Base-by-base conservation (phyloP, 1,139 yeast species). In the Taphrina wiesneri region DNA sequence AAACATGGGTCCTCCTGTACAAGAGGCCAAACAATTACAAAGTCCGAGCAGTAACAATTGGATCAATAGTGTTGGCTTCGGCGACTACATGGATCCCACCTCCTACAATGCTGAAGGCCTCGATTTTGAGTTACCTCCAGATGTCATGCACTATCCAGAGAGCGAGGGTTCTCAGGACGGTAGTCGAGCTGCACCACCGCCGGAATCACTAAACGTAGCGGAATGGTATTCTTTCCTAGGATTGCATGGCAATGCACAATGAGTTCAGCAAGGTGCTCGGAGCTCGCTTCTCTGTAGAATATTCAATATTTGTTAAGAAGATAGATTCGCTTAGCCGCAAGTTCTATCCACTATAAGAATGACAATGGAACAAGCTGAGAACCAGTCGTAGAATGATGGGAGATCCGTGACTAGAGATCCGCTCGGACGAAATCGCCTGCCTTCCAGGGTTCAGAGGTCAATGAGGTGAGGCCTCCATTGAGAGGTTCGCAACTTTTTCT, bases 401-500 rank as follows among this genome's bases (percentile, higher is more conserved):
- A 3, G 15, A 2, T 39, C 17, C 19, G n/a, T n/a, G 3, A 7
- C 23, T 64, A 66, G 36, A 66, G 45, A 32, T 66, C 68, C 19
- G 66, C 41, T 15, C 68, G 47, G 25, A 66, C 66, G 23, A 61
- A 63, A 21, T 57, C 56, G 13, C 64, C 66, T 5, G 68, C 61
- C 41, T 52, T 52, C 62, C 63, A 66, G 11, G 66, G 66, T 46
- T 63, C 62, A 15, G 46, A 39, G n/a, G 45, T 63, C 39, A 63
- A 46, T 28, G 66, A 53, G 7, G 65, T 63, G 43, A 51, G 41
- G 11, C 57, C 57, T 9, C 63, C 66, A 41, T 36, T 45, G 30
- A 56, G 28, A 9, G 96, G 96, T 78, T 90, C 96, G 77, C 96
- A 89, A 39, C 86, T 79, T 57, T 79, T 81, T 78, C 96, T 84